phyloP scores from a whole-genome alignment of 805 yeast genomes.

The Alloascoidea hylecoeti region DNA sequence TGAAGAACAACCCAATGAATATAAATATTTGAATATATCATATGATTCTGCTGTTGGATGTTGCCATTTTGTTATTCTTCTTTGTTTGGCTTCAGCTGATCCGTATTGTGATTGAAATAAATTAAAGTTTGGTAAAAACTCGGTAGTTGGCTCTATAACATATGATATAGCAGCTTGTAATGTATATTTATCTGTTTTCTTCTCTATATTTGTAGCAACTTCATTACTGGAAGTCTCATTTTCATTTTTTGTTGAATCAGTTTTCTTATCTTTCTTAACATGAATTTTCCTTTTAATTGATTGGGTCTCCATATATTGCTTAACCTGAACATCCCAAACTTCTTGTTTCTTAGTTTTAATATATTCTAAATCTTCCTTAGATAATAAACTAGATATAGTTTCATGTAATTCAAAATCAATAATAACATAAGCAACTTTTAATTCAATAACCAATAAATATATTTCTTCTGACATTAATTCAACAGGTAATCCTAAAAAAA shows the following conservation, averaged over 20 bases:
- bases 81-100: slow-evolving; percentile 3
- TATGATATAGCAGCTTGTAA: neutral
- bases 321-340: slow-evolving; percentile 9
- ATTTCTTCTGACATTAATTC: slow-evolving; percentile 64
- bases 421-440: slow-evolving; percentile 26
- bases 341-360: slow-evolving; percentile 7
- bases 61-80: neutral
- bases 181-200: neutral
- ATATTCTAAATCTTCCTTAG: slow-evolving; percentile 8
- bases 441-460: slow-evolving; percentile 38
- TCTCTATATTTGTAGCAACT: too few relatives aligned
- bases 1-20: slow-evolving; percentile 32
- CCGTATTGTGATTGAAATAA: neutral
- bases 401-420: slow-evolving; percentile 22
- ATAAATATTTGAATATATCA: slow-evolving; percentile 25
- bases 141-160: neutral
- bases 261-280: neutral
- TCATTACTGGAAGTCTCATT: too few relatives aligned
- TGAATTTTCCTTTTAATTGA: neutral
- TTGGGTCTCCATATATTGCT: slow-evolving; percentile 4
- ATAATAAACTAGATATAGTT: slow-evolving; percentile 6
- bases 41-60: slow-evolving; percentile 12
- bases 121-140: neutral
- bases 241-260: neutral
- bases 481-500: slow-evolving; percentile 76